Evolutionary conservation across 208 protist genomes (phyloP).

Genomic region (Acanthamoeba lenticulata): DNA sequence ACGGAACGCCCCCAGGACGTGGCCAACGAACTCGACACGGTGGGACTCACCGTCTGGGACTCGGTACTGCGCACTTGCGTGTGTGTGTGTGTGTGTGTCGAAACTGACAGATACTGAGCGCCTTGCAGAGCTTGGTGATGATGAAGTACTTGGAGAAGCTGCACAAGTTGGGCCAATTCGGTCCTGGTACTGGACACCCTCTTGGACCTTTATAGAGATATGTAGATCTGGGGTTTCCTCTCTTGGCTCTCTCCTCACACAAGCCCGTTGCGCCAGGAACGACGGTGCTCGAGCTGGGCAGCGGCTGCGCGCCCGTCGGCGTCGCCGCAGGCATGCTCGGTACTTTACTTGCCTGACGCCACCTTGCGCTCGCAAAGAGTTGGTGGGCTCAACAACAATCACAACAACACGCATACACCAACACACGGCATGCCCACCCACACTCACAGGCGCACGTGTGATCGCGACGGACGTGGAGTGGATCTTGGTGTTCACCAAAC

Average conservation of each 20-base stretch:
- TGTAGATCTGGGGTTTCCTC: too few species aligned
- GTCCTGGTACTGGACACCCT: not conserved
- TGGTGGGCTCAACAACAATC: too few species aligned
- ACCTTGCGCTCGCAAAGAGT: too few species aligned
- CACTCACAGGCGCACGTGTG: not conserved
- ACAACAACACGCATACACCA: not conserved
- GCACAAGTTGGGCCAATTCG: not conserved
- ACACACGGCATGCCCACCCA: not conserved
- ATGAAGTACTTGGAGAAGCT: not conserved
- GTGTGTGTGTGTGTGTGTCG: not conserved
- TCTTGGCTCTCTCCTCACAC: too few species aligned
- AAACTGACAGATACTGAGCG: too few species aligned
- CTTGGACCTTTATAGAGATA: too few species aligned
- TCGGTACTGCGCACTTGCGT: not conserved
- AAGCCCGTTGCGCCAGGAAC: not conserved
- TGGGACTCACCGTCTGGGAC: not conserved
- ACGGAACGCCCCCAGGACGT: not conserved
- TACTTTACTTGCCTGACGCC: too few species aligned
- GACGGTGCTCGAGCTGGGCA: not conserved
- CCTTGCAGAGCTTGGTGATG: not conserved
- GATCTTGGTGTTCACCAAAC: not conserved
- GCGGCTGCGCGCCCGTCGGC: not conserved
- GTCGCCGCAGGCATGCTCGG: not conserved
- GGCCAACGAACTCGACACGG: not conserved
- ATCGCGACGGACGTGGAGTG: not conserved